Evolutionary conservation across 768 basidiomycete species (phyloP).

Genomic region (Lentinula sp.): DNA sequence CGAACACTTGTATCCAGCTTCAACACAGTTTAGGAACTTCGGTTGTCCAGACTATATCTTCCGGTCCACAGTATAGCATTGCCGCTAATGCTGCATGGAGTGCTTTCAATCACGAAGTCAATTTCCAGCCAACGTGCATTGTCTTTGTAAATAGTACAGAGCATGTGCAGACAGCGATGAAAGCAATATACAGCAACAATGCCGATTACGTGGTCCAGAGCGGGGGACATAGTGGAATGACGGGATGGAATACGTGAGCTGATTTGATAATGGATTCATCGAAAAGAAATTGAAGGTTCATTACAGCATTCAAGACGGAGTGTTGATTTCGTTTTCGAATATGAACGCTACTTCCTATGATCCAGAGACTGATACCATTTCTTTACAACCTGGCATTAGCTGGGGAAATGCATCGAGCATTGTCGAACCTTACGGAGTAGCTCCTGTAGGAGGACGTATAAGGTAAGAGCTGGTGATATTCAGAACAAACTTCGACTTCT

Average conservation of each 20-base stretch:
- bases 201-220: slow-evolving; percentile 35
- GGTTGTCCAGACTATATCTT: slow-evolving; percentile 15
- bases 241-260: slow-evolving; percentile 37
- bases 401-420: slow-evolving; percentile 33
- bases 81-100: slow-evolving; percentile 21
- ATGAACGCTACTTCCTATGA: slow-evolving; percentile 34
- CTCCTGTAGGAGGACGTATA: slow-evolving; percentile 33
- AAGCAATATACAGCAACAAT: slow-evolving; percentile 24
- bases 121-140: slow-evolving; percentile 14
- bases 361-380: slow-evolving; percentile 26
- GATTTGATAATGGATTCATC: background rate
- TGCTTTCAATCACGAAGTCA: slow-evolving; percentile 22
- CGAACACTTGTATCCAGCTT: slow-evolving; percentile 15
- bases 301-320: slow-evolving; percentile 27
- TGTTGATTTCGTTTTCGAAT: slow-evolving; percentile 30
- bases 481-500: background rate
- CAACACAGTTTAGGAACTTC: slow-evolving; percentile 16
- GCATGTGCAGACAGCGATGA: slow-evolving; percentile 33
- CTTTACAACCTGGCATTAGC: slow-evolving; percentile 34
- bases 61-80: slow-evolving; percentile 14
- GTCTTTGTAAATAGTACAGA: slow-evolving; percentile 23
- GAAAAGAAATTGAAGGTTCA: no score
- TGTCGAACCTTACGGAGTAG: slow-evolving; percentile 32
- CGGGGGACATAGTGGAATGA: slow-evolving; percentile 35
- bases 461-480: slow-evolving; percentile 14